phyloP scores from a whole-genome alignment of 2,329 filamentous ascomycete genomes.

The Lasiodiplodia sp. region DNA sequence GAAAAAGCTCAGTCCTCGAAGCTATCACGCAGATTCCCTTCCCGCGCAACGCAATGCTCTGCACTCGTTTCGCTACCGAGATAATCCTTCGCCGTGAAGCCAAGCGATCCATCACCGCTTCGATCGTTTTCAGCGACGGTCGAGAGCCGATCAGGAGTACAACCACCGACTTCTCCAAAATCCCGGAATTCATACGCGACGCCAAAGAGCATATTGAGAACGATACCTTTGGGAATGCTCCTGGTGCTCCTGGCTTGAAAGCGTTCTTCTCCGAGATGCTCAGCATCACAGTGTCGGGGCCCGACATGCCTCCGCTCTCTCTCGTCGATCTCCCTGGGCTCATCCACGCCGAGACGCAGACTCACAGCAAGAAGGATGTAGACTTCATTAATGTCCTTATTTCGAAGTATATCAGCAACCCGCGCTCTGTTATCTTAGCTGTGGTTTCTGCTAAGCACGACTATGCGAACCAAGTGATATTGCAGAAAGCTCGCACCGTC shows the following conservation, averaged over 20 bases:
- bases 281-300: constrained; percentile 37
- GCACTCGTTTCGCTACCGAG: constrained; percentile 56
- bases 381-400: constrained; percentile 47
- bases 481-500: constrained; percentile 47
- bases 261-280: constrained; percentile 38
- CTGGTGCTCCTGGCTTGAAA: constrained; percentile 50
- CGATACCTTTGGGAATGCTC: constrained; percentile 48
- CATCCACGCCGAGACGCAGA: constrained; percentile 43
- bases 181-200: not conserved
- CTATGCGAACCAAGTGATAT: constrained; percentile 55
- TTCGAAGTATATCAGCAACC: constrained; percentile 60
- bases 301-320: constrained; percentile 39
- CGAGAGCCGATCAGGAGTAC: not conserved
- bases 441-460: constrained; percentile 45
- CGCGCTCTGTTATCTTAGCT: constrained; percentile 41
- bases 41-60: constrained; percentile 48
- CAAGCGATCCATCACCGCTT: constrained; percentile 39
- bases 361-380: constrained; percentile 44
- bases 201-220: constrained; percentile 10
- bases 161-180: not conserved
- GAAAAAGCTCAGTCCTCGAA: constrained; percentile 72
- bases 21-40: constrained; percentile 50
- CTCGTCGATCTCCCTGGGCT: constrained; percentile 49
- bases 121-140: constrained; percentile 39
- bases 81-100: constrained; percentile 51